Percentiles rank a stretch among this genome's conserved stretches.
phyloP scores from a whole-genome alignment of 371 early-diverging fungal species.

The Syncephalastrum contaminatum region DNA sequence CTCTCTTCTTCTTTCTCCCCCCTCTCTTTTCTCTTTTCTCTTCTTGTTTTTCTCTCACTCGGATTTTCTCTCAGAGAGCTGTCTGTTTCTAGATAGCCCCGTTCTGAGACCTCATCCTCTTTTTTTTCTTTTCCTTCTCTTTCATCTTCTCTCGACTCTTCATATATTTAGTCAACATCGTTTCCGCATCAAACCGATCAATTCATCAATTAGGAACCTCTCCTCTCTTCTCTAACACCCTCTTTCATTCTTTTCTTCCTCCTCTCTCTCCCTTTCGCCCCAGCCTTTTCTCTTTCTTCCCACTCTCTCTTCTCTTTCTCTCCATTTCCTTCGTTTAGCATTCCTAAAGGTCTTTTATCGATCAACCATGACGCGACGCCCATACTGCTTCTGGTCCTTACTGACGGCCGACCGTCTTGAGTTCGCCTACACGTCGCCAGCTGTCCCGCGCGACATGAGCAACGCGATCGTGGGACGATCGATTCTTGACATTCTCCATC shows the following conservation, averaged over 20 bases:
- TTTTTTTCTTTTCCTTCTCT: no score
- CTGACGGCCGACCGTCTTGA: conserved; percentile 21
- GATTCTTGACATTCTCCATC: conserved; percentile 61
- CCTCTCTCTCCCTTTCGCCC: conserved; percentile 6
- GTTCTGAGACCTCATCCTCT: conserved; percentile 10
- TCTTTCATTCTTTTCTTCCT: conserved; percentile 13
- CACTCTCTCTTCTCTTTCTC: conserved; percentile 11
- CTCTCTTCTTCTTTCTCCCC: neutral
- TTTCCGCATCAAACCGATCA: no score
- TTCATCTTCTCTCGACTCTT: conserved; percentile 2
- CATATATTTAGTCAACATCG: neutral
- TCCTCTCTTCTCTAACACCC: neutral
- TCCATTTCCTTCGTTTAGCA: conserved; percentile 3
- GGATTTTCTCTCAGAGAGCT: no score
- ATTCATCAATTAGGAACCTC: no score
- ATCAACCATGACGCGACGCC: conserved; percentile 7
- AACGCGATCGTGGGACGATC: conserved; percentile 31
- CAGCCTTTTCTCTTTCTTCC: conserved; percentile 9
- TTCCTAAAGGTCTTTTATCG: neutral
- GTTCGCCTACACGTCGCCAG: conserved; percentile 25
- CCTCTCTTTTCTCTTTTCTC: neutral
- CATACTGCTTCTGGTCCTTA: conserved; percentile 36
- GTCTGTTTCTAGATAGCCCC: conserved; percentile 6
- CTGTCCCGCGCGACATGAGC: conserved; percentile 10
- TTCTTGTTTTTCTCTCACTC: no score